A percentile compares a stretch with the other conserved stretches of the same genome.
Conservation (phyloP, 2,329 filamentous ascomycete species). For the Allantophomopsis lycopodina region DNA sequence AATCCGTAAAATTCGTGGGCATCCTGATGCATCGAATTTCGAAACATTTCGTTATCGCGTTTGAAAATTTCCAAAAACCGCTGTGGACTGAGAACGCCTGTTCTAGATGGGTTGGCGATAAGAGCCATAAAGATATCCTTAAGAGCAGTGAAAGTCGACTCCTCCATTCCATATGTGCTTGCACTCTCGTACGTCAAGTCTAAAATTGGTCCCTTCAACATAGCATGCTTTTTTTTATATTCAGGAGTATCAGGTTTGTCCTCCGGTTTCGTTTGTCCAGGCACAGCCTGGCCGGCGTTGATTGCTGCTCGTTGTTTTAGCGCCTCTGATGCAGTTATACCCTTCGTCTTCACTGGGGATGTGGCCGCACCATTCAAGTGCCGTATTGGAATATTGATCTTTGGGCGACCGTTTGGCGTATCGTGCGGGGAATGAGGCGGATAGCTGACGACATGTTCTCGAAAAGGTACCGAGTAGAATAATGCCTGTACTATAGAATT, state of each 20-base stretch:
- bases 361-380: constrained; percentile 31
- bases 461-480: constrained; percentile 89
- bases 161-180: constrained; percentile 76
- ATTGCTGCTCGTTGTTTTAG: constrained; percentile 40
- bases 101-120: constrained; percentile 66
- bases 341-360: constrained; percentile 36
- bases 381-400: constrained; percentile 47
- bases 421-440: constrained; percentile 60
- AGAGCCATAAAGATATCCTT: constrained; percentile 94
- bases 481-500: constrained; percentile 97
- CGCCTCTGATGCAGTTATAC: constrained; percentile 39
- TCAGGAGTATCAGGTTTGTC: constrained; percentile 92
- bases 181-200: constrained; percentile 75
- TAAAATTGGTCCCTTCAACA: constrained; percentile 75
- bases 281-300: constrained; percentile 37
- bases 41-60: constrained; percentile 93
- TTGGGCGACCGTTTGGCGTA: constrained; percentile 44
- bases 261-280: constrained; percentile 52
- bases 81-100: constrained; percentile 82
- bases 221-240: constrained; percentile 94
- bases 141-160: constrained; percentile 85
- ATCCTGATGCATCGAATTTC: constrained; percentile 94
- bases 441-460: constrained; percentile 87
- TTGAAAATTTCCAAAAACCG: constrained; percentile 90
- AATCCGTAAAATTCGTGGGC: constrained; percentile 95